These are phyloP conservation scores for Cladophialophora exuberans DNA, from an alignment of 2,329 filamentous ascomycete genomes.

Conservation along the genomic window DNA sequence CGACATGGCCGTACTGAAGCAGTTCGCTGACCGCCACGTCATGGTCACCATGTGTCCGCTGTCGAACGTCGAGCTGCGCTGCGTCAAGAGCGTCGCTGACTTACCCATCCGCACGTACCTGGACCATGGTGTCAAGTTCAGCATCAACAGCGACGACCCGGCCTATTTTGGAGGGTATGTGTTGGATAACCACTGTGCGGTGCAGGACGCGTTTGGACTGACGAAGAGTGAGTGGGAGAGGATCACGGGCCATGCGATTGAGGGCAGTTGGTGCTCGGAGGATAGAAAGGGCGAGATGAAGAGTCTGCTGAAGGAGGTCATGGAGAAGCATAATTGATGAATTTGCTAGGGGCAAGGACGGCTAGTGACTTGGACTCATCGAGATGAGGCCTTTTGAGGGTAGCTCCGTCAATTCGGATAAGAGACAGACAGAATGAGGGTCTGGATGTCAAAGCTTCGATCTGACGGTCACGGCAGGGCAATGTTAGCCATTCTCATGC, in stretches of 20 bases:
- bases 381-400: no score
- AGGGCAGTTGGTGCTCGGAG: slow-evolving; percentile 70
- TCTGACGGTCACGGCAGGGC: not conserved
- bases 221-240: slow-evolving; percentile 66
- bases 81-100: slow-evolving; percentile 56
- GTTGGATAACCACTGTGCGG: slow-evolving; percentile 73
- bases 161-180: slow-evolving; percentile 78
- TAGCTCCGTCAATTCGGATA: not conserved
- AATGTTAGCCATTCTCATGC: no score
- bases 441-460: not conserved
- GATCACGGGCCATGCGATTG: slow-evolving; percentile 65
- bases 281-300: slow-evolving; percentile 56
- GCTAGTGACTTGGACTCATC: no score
- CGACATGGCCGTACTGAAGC: slow-evolving; percentile 60
- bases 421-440: not conserved
- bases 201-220: slow-evolving; percentile 72
- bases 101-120: slow-evolving; percentile 67
- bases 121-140: slow-evolving; percentile 67
- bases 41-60: slow-evolving; percentile 74
- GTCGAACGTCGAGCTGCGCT: slow-evolving; percentile 70
- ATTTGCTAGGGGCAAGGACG: no score
- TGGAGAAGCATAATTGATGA: slow-evolving; percentile 12
- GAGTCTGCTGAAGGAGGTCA: slow-evolving; percentile 5
- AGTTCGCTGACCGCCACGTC: slow-evolving; percentile 60
- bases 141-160: slow-evolving; percentile 74